Percentiles rank a stretch among this genome's conserved stretches.
Conservation (phyloP, 2,329 filamentous ascomycete genomes). For the Trichoderma oligosporum region DNA sequence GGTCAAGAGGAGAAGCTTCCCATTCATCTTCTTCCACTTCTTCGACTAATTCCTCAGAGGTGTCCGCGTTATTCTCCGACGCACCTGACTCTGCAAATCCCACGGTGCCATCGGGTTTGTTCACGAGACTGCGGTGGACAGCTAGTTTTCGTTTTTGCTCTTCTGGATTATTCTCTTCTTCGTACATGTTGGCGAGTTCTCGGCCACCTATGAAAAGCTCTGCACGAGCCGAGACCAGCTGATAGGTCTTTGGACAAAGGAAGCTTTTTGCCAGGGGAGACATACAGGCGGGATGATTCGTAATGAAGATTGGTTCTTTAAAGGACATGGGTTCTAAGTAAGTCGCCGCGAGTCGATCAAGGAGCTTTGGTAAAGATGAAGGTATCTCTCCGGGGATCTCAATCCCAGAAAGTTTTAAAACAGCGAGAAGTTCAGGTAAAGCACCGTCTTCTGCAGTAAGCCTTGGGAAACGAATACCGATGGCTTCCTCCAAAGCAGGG, state of each 20-base stretch:
- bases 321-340: conserved; percentile 76
- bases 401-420: conserved; percentile 54
- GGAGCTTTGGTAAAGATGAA: conserved; percentile 60
- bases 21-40: conserved; percentile 48
- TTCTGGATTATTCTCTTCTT: conserved; percentile 92
- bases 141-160: conserved; percentile 82
- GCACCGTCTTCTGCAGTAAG: conserved; percentile 52
- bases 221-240: conserved; percentile 73
- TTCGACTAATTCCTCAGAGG: conserved; percentile 20
- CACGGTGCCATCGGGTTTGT: conserved; percentile 33
- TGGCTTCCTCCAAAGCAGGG: conserved; percentile 66
- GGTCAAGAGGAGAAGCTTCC: conserved; percentile 56
- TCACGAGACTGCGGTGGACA: conserved; percentile 43
- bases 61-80: conserved; percentile 14
- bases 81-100: conserved; percentile 42
- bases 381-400: conserved; percentile 63
- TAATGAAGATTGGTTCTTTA: conserved; percentile 73
- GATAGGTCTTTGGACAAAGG: conserved; percentile 61
- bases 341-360: conserved; percentile 72
- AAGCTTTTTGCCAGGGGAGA: conserved; percentile 90
- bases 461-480: conserved; percentile 63
- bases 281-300: conserved; percentile 83
- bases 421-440: conserved; percentile 51
- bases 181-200: conserved; percentile 94
- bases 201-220: conserved; percentile 78